Base-by-base conservation (phyloP, 306 rosid species). In the Dryas octopetala region DNA sequence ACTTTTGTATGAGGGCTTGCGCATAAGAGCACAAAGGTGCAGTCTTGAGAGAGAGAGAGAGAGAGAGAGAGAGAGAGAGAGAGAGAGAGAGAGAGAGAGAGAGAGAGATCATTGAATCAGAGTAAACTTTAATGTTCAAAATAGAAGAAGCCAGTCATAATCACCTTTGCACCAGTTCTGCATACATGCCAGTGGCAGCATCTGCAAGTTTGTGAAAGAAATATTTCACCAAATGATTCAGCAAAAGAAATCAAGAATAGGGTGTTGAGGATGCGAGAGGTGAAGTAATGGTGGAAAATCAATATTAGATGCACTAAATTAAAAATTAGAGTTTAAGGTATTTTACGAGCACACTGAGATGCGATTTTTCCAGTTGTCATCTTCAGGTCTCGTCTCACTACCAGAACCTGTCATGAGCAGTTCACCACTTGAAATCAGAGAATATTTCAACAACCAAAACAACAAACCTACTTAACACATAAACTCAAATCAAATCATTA, bases 291-390 rank as follows among this genome's bases (percentile, higher is more conserved):
- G n/a, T 10, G 19, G 41, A 71, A 32, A 41, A 17, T 23, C 6
- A 54, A 40, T 38, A 70, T 6, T 3, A 70, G 16, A 38, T 41
- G 7, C n/a, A 65, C 40, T 44, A 9, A 14, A 1, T 61, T 32
- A 32, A 70, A 59, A 54, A 58, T 41, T 9, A 76, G 44, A 75
- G 4, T 40, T 75, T 76, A 17, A 47, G 66, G 62, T 79, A 83
- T 91, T 32, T 87, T 88, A 94, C 97, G 98, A 82, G 98, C 96
- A 85, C 97, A 94, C 78, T 94, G 98, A 50, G 98, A 94, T 65
- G 97, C 98, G 66, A 94, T 90, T 85, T 94, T 94, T 83, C 98
- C 96, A 0, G 94, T 70, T 76, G 82, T 92, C 97, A 94, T 94
- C 89, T 90, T 94, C 45, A 94, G 82, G 81, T 91, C 98, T 83